Evolutionary conservation across 2,329 filamentous ascomycete genomes (phyloP), one percentile per base, ranked within the genome.

Genomic region (Microsporum ferrugineum): DNA sequence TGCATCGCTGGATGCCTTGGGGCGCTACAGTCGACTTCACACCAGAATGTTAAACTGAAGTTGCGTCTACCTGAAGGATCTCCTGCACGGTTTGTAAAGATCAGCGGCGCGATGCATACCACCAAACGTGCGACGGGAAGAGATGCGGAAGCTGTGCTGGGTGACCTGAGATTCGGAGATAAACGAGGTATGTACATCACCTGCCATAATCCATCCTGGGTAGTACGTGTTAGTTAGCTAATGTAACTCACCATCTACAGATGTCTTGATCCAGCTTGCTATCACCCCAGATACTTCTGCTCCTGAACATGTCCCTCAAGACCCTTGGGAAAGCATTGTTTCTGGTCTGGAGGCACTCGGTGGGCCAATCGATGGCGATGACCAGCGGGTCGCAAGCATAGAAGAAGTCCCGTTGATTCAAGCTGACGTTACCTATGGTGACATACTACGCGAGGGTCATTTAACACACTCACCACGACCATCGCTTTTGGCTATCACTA

Each of bases 21-120:
- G 55, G 86, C 90, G 12, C 82, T 97, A 71, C 94, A 99, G 74
- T 91, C 89, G 1, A 87, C 90, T 33, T 97, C 94, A n/a, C 94
- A 99, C 72, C 94, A 97, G 72, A 97, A 97, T 70, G 94, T 95
- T 61, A 96, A 95, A 78, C 82, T 99, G 60, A 96, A 95, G 78
- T 84, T 99, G 61, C 89, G 89, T 68, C 78, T 99, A 5, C 94
- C 94, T 0, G 94, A 99, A 76, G 94, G 94, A 23, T 99, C 94
- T 2, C 94, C 92, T 0, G 94, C 94, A 68, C 96, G 96, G 71
- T 99, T 99, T 72, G 89, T 96, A 73, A 99, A 99, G 77, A 97
- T 99, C 70, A 96, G 90, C 69, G 94, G 94, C 59, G 94, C 92
- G 3, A 79, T 99, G 62, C 91, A 97, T 71, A 95, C 95, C 64